These are phyloP conservation scores for Lasiodiplodia gonubiensis DNA, from an alignment of 2,329 filamentous ascomycete genomes.

Conservation along the genomic window DNA sequence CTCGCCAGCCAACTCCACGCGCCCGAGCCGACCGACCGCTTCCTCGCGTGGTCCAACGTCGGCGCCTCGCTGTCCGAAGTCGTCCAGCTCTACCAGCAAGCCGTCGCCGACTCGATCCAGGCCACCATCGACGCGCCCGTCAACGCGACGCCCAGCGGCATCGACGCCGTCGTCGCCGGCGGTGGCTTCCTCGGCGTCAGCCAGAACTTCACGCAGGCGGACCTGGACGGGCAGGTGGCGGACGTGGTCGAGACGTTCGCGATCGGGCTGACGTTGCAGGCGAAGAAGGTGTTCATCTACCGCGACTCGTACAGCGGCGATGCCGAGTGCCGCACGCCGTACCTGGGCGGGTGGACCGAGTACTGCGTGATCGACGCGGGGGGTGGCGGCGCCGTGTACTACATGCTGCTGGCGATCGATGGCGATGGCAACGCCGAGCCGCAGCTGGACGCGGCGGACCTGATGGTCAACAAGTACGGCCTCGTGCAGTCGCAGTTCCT, in stretches of 20 bases:
- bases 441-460: neutral
- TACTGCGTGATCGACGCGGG: neutral
- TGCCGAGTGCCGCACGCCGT: neutral
- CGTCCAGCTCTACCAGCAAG: neutral
- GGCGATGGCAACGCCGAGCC: neutral
- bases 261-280: neutral
- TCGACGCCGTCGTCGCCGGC: neutral
- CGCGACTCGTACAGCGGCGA: neutral
- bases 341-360: neutral
- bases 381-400: neutral
- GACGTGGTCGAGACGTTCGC: neutral
- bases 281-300: conserved; percentile 1
- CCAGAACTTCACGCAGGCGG: conserved; percentile 8
- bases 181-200: neutral
- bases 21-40: neutral
- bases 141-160: neutral
- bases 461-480: conserved; percentile 12
- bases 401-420: neutral
- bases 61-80: neutral
- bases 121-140: neutral
- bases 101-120: neutral
- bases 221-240: neutral
- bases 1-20: neutral
- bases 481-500: conserved; percentile 2
- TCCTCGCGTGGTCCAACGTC: neutral